Evolutionary conservation across 768 basidiomycete species (phyloP).

Genomic region (Mycena haematopus): DNA sequence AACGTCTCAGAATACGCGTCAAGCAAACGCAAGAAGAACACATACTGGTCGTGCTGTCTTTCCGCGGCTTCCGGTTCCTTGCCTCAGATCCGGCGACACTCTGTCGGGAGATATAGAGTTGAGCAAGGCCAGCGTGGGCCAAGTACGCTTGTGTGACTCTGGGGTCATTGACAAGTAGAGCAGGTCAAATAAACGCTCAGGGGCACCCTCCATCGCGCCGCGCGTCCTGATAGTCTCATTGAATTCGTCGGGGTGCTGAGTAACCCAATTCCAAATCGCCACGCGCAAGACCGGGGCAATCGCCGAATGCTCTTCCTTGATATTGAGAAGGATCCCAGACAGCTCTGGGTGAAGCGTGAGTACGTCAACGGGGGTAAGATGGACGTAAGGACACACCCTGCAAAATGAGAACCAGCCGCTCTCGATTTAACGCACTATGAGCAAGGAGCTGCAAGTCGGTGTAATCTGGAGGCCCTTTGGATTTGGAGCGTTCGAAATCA

Average conservation of each 20-base stretch:
- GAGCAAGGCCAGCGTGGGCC: constrained; percentile 82
- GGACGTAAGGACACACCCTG: constrained; percentile 53
- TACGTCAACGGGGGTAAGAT: background rate
- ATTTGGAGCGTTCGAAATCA: constrained; percentile 27
- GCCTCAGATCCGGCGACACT: constrained; percentile 59
- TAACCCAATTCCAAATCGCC: constrained; percentile 92
- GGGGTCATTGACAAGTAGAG: constrained; percentile 56
- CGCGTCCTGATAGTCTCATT: constrained; percentile 70
- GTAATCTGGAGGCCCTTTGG: constrained; percentile 59
- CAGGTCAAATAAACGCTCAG: constrained; percentile 87
- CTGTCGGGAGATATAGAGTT: constrained; percentile 80
- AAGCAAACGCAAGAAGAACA: background rate
- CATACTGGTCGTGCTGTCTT: constrained; percentile 39
- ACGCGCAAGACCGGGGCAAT: constrained; percentile 75
- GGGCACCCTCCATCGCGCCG: constrained; percentile 76
- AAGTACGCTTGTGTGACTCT: constrained; percentile 56
- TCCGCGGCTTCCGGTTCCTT: constrained; percentile 28
- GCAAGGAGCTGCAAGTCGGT: constrained; percentile 81
- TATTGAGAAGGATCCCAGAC: constrained; percentile 81
- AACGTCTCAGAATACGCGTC: background rate
- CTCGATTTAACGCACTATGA: constrained; percentile 75
- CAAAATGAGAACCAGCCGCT: constrained; percentile 71
- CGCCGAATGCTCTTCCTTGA: constrained; percentile 78
- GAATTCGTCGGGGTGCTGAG: constrained; percentile 78
- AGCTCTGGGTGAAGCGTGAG: constrained; percentile 56